Conservation (phyloP, 1,284 basidiomycete species). For the Fomitopsis schrenkii region DNA sequence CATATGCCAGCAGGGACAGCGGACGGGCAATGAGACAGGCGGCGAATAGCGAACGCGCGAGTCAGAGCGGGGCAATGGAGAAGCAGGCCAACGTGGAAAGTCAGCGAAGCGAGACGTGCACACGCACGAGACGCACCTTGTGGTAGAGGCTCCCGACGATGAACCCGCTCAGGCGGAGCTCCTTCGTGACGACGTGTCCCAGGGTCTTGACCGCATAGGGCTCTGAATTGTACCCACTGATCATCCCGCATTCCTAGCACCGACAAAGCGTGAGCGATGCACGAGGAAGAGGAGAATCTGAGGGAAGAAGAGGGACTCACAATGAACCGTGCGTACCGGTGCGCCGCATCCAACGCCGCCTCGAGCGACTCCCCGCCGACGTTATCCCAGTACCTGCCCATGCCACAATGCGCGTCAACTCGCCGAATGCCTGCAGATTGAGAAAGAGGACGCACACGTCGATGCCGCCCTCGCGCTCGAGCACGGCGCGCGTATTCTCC, state of each 20-base stretch:
- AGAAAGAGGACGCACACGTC: conserved; percentile 34
- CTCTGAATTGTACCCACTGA: conserved; percentile 28
- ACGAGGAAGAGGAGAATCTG: no score
- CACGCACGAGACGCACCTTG: conserved; percentile 8
- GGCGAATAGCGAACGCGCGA: neutral
- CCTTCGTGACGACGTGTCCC: conserved; percentile 40
- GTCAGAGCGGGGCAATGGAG: no score
- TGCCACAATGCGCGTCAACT: no score
- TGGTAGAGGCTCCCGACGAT: conserved; percentile 38
- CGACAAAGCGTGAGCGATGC: neutral
- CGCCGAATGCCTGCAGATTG: no score
- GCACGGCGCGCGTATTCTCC: conserved; percentile 41
- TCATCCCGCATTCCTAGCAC: conserved; percentile 22
- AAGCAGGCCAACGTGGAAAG: no score
- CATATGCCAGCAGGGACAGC: no score
- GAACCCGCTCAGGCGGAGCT: conserved; percentile 59
- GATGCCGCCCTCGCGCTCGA: conserved; percentile 55
- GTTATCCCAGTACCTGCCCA: conserved; percentile 45
- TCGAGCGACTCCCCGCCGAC: conserved; percentile 72
- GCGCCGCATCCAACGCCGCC: conserved; percentile 47
- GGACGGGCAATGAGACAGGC: no score
- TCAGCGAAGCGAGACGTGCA: neutral
- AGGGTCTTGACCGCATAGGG: conserved; percentile 27
- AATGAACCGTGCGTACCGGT: conserved; percentile 49
- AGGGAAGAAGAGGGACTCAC: conserved; percentile 31